Evolutionary conservation across 164 flowering plant genomes (phyloP), one percentile per base, ranked within the genome.

Genomic region (grape (Vitis vinifera)): DNA sequence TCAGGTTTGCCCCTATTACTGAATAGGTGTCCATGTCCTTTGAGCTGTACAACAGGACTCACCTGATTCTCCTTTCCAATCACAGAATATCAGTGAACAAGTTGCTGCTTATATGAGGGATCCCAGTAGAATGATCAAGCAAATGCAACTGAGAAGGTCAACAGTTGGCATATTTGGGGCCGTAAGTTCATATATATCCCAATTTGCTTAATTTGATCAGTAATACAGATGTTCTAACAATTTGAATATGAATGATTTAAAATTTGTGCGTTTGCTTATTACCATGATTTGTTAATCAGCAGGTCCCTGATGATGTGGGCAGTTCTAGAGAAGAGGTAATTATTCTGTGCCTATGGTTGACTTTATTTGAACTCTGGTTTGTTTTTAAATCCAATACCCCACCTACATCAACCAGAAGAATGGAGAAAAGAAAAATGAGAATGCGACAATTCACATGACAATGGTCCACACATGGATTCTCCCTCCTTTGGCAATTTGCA

Each of bases 31-130:
- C 10, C 16, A 5, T 56, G 29, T 17, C 66, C 60, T 69, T 15
- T 19, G 17, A 51, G 30, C 49, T 31, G 37, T 13, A 15, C 71
- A 16, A 19, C 17, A 29, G 49, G n/a, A 30, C 48, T 68, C 23
- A 61, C 15, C 47, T 58, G 47, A 49, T 68, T 61, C 37, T 62
- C 58, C 70, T 64, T 63, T 70, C 8, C 59, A 12, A 51, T 47
- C 68, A 62, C 84, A 93, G 98, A 86, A 89, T 81, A 86, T 93
- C 62, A 96, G 99, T 74, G 89, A 86, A 67, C 98, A 96, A 85
- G 98, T 96, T 29, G 89, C 97, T 73, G 64, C 78, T 14, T 84
- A 87, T 68, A 93, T 96, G 98, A 89, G 97, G 78, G 98, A 96
- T 79, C 99, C 99, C 51, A 90, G 91, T 78, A 91, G 89, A 81